Conservation (phyloP, 306 rosid species). For the Medicago truncatula region MtrunA17r5.0-ANR NC_053044.1:45901001-45901500, state of each 20-base stretch:
- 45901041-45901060: too few relatives aligned
- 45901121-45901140: too few relatives aligned
- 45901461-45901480: not conserved
- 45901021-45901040: too few relatives aligned
- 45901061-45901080: too few relatives aligned
- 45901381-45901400: conserved; percentile 1
- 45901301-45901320: not conserved
- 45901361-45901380: not conserved
- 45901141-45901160: too few relatives aligned
- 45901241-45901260: not conserved
- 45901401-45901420: not conserved
- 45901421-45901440: not conserved
- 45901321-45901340: not conserved
- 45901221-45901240: not conserved
- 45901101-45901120: too few relatives aligned
- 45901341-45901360: not conserved
- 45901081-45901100: too few relatives aligned
- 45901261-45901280: not conserved
- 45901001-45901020: too few relatives aligned
- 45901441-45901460: not conserved
- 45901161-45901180: too few relatives aligned
- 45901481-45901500: not conserved
- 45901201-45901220: too few relatives aligned
- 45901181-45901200: too few relatives aligned
- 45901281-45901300: conserved; percentile 25